Conservation (phyloP, 2,329 filamentous ascomycete genomes). For the Grosmannia serpens region DNA sequence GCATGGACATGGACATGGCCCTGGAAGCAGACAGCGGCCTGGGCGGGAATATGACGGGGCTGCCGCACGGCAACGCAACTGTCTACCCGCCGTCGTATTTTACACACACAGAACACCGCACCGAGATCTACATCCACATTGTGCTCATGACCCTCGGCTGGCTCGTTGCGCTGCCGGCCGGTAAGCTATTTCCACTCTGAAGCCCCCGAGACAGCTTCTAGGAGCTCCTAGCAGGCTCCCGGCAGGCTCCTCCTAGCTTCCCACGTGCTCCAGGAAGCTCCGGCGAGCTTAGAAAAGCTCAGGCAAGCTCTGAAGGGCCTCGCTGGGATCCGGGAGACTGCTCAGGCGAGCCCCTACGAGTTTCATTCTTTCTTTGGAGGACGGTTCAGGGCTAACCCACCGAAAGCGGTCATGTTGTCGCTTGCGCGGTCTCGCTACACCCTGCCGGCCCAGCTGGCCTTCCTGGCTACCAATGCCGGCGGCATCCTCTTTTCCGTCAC, state of each 20-base stretch:
- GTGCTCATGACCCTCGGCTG: slow-evolving; percentile 58
- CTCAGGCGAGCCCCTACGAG: not conserved
- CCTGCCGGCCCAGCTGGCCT: slow-evolving; percentile 55
- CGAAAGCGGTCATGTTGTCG: slow-evolving; percentile 71
- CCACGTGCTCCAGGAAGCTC: not conserved
- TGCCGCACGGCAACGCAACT: slow-evolving; percentile 19
- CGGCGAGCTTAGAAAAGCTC: not conserved
- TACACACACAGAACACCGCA: slow-evolving; percentile 37
- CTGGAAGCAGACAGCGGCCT: not conserved
- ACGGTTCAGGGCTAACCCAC: not conserved
- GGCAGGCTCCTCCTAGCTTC: not conserved
- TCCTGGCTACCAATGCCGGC: slow-evolving; percentile 50
- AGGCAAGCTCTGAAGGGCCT: not conserved
- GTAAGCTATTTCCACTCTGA: slow-evolving; percentile 36
- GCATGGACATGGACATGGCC: slow-evolving; percentile 13
- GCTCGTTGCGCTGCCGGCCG: slow-evolving; percentile 60
- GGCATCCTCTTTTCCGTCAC: slow-evolving; percentile 54
- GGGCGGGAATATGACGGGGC: not conserved
- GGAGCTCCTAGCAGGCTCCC: not conserved
- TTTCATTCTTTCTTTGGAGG: not conserved
- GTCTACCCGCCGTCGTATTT: slow-evolving; percentile 41
- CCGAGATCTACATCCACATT: slow-evolving; percentile 58
- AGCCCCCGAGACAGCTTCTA: not conserved
- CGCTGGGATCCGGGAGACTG: not conserved
- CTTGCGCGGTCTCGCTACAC: slow-evolving; percentile 67